These are phyloP conservation scores for Colletotrichum sidae DNA, from an alignment of 2,329 filamentous ascomycete genomes.

Conservation along the genomic window DNA sequence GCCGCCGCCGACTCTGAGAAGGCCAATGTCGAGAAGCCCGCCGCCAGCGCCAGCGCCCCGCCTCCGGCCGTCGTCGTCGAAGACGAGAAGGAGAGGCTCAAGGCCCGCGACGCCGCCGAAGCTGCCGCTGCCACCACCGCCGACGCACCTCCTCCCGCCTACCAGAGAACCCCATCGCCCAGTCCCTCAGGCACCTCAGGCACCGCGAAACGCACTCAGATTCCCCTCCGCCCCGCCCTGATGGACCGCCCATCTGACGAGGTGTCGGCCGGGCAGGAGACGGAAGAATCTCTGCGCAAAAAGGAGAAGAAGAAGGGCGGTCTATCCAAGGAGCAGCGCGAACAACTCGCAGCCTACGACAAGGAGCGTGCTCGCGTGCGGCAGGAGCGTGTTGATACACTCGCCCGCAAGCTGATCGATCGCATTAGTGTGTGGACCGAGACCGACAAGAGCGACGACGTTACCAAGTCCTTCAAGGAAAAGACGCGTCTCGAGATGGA, in stretches of 20 bases:
- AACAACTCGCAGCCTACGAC: slow-evolving; percentile 90
- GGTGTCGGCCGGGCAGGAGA: slow-evolving; percentile 73
- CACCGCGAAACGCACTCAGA: slow-evolving; percentile 58
- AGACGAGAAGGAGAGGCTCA: slow-evolving; percentile 46
- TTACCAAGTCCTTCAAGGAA: slow-evolving; percentile 90
- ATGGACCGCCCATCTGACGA: slow-evolving; percentile 86
- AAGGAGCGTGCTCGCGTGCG: slow-evolving; percentile 85
- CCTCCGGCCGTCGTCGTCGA: slow-evolving; percentile 55
- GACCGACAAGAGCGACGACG: slow-evolving; percentile 88
- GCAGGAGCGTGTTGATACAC: slow-evolving; percentile 88
- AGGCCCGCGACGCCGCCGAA: slow-evolving; percentile 35
- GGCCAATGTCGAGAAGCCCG: slow-evolving; percentile 43
- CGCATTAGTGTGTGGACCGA: slow-evolving; percentile 96
- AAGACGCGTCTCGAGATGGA: slow-evolving; percentile 96
- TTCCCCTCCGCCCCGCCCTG: slow-evolving; percentile 86
- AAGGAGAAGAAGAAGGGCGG: slow-evolving; percentile 84
- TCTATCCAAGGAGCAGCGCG: slow-evolving; percentile 90
- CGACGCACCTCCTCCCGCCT: slow-evolving; percentile 45
- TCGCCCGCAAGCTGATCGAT: slow-evolving; percentile 87
- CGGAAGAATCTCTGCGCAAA: slow-evolving; percentile 57
- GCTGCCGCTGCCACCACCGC: slow-evolving; percentile 38
- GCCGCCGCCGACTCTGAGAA: slow-evolving; percentile 46
- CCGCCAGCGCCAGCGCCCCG: slow-evolving; percentile 40
- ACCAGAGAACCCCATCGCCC: slow-evolving; percentile 50
- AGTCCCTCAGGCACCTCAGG: slow-evolving; percentile 50